A percentile compares a stretch with the other conserved stretches of the same genome.
Conservation (phyloP, 495 filamentous ascomycete genomes). For the Daldinia grandis region DNA sequence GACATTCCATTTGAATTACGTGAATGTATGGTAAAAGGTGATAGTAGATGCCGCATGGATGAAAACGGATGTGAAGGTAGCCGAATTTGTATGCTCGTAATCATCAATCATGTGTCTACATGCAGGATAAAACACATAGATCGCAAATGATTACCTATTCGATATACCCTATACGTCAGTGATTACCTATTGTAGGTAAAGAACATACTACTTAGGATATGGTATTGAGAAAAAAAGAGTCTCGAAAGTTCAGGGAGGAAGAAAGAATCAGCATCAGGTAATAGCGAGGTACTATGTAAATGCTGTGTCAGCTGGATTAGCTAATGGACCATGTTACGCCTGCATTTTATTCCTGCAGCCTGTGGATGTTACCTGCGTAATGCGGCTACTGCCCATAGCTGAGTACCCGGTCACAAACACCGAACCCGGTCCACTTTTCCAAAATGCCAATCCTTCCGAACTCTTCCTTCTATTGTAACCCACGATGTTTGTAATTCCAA, state of each 20-base stretch:
- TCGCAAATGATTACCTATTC: slow-evolving; percentile 40
- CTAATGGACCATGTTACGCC: background rate
- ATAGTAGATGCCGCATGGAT: slow-evolving; percentile 15
- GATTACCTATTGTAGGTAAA: slow-evolving; percentile 14
- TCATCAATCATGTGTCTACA: slow-evolving; percentile 33
- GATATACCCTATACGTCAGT: slow-evolving; percentile 9
- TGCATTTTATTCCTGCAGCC: background rate
- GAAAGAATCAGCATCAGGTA: background rate
- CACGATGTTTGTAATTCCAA: slow-evolving; percentile 14
- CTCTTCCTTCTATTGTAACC: background rate
- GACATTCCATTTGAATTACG: background rate
- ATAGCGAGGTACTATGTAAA: background rate
- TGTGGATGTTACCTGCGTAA: too few species aligned
- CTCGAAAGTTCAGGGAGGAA: slow-evolving; percentile 28
- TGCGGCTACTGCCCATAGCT: background rate
- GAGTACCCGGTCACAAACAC: slow-evolving; percentile 24
- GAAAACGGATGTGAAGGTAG: slow-evolving; percentile 6
- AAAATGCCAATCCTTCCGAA: background rate
- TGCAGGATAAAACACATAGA: slow-evolving; percentile 21
- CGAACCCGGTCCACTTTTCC: slow-evolving; percentile 8
- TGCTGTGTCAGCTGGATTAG: slow-evolving; percentile 23
- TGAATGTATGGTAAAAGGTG: background rate
- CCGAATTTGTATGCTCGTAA: slow-evolving; percentile 4
- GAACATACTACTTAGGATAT: slow-evolving; percentile 16
- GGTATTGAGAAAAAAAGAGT: background rate